These are phyloP conservation scores for Neurospora sp. DNA, from an alignment of 495 filamentous ascomycete genomes.

Conservation along the genomic window DNA sequence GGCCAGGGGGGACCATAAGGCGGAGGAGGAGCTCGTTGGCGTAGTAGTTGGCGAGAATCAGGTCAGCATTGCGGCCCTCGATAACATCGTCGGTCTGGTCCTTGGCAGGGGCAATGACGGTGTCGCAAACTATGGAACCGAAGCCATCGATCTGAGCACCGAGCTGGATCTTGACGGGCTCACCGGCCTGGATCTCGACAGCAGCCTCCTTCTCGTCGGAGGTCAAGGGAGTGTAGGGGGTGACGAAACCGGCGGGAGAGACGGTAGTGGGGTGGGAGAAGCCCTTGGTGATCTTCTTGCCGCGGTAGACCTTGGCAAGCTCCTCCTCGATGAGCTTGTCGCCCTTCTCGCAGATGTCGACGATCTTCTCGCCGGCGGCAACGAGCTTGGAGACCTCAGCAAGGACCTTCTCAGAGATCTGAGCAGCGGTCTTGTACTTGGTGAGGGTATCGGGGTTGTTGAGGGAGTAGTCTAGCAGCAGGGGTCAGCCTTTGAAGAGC, in stretches of 20 bases:
- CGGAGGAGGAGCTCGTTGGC: slow-evolving; percentile 90
- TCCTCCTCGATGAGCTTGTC: slow-evolving; percentile 93
- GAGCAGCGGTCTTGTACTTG: slow-evolving; percentile 94
- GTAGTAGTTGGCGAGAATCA: slow-evolving; percentile 85
- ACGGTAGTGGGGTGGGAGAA: slow-evolving; percentile 91
- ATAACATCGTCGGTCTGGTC: slow-evolving; percentile 48
- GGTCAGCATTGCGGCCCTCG: slow-evolving; percentile 67
- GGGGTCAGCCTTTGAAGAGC: slow-evolving; percentile 5
- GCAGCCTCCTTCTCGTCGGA: slow-evolving; percentile 78
- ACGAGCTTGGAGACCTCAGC: slow-evolving; percentile 76
- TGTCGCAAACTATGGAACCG: slow-evolving; percentile 92
- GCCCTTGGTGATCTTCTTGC: slow-evolving; percentile 92
- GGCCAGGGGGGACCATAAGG: slow-evolving; percentile 79
- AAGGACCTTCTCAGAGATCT: slow-evolving; percentile 90
- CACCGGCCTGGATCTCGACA: slow-evolving; percentile 65
- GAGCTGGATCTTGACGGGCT: slow-evolving; percentile 90
- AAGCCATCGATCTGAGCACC: slow-evolving; percentile 98
- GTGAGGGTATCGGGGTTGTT: slow-evolving; percentile 96
- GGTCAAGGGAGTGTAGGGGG: slow-evolving; percentile 86
- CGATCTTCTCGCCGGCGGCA: slow-evolving; percentile 77
- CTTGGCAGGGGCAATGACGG: slow-evolving; percentile 58
- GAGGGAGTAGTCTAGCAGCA: slow-evolving; percentile 69
- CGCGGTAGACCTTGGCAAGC: slow-evolving; percentile 90
- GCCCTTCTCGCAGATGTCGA: slow-evolving; percentile 87
- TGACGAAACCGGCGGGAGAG: slow-evolving; percentile 88